A percentile compares a stretch with the other conserved stretches of the same genome.
phyloP scores from a whole-genome alignment of 345 rosid species.

The Eucalyptus erythrocorys region DNA sequence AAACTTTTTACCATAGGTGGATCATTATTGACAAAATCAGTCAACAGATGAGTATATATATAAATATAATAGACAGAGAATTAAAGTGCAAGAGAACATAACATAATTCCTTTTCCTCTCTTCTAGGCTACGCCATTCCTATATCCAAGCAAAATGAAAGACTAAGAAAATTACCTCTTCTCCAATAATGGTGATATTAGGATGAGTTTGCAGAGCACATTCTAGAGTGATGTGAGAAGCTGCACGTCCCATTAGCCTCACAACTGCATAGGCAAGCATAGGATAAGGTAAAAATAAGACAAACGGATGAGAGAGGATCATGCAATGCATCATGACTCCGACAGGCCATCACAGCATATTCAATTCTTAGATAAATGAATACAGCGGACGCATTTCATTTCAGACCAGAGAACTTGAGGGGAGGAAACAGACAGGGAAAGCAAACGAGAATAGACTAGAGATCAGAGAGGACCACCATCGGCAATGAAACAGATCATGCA shows the following conservation, averaged over 20 bases:
- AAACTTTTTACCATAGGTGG: neutral
- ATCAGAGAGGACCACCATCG: neutral
- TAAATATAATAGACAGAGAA: neutral
- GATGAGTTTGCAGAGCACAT: conserved; percentile 97
- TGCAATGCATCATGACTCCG: neutral
- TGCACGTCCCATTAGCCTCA: conserved; percentile 98
- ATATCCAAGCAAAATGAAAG: neutral
- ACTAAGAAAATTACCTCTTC: conserved; percentile 65
- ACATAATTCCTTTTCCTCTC: neutral
- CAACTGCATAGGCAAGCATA: conserved; percentile 35
- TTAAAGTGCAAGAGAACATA: neutral
- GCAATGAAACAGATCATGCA: neutral
- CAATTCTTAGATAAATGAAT: neutral
- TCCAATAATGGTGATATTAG: conserved; percentile 86
- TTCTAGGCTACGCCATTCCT: neutral
- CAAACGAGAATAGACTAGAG: neutral
- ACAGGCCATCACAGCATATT: neutral
- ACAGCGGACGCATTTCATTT: neutral
- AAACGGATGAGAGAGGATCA: neutral
- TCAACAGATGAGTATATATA: neutral
- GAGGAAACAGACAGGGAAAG: neutral
- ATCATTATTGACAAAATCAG: neutral
- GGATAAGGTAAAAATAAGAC: neutral
- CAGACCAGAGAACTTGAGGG: neutral
- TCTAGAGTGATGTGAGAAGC: conserved; percentile 98